Percentiles rank a stretch among this genome's conserved stretches.
These are phyloP conservation scores for Arxiozyma telluris DNA, from an alignment of 1,139 yeast species.

Conservation along the genomic window DNA sequence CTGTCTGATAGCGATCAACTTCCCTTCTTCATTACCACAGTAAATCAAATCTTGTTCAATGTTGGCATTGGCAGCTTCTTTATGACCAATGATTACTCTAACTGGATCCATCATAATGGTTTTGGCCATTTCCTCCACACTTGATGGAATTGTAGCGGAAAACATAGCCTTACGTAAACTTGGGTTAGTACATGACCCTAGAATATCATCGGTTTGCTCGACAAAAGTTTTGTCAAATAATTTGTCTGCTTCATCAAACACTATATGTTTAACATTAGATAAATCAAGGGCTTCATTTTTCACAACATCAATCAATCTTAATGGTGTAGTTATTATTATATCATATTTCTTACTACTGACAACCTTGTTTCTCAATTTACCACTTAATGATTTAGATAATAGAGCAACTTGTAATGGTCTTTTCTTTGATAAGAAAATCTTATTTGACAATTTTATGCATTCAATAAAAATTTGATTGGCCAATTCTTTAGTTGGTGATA, in stretches of 20 bases:
- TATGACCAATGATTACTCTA: constrained; percentile 83
- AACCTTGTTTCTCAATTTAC: constrained; percentile 53
- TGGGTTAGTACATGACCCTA: constrained; percentile 49
- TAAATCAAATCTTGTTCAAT: constrained; percentile 79
- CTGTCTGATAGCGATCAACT: constrained; percentile 81
- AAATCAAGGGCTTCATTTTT: constrained; percentile 53
- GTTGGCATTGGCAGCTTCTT: constrained; percentile 80
- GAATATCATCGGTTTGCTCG: constrained; percentile 81
- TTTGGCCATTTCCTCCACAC: constrained; percentile 82
- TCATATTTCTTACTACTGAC: constrained; percentile 61
- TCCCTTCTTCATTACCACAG: constrained; percentile 94
- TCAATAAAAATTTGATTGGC: constrained; percentile 79
- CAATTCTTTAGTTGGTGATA: constrained; percentile 89
- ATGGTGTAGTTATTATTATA: constrained; percentile 78
- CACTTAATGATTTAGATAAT: constrained; percentile 67
- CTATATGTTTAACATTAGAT: constrained; percentile 56
- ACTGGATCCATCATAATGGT: constrained; percentile 73
- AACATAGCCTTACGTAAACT: constrained; percentile 63
- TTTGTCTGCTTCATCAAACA: constrained; percentile 95
- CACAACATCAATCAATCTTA: constrained; percentile 73
- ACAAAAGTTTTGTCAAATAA: constrained; percentile 84
- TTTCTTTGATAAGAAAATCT: constrained; percentile 34
- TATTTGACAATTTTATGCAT: constrained; percentile 46
- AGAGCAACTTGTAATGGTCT: constrained; percentile 53
- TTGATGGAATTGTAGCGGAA: constrained; percentile 92